phyloP scores from a whole-genome alignment of 352 stramenopile species.

The Globisporangium middletonii region DNA sequence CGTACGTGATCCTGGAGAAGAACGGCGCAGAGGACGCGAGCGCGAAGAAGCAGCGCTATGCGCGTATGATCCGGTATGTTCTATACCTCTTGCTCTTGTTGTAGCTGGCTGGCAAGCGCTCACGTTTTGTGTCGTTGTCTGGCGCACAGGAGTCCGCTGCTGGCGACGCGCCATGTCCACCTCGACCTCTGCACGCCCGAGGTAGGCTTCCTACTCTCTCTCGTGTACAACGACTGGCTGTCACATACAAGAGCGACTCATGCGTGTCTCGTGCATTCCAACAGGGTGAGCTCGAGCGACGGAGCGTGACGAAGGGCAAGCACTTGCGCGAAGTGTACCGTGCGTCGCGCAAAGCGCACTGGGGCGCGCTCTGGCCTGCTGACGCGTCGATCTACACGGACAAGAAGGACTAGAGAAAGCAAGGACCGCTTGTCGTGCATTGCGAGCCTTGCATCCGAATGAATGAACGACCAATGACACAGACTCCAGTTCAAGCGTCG shows the following conservation, averaged over 20 bases:
- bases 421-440: not conserved
- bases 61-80: conserved; percentile 53
- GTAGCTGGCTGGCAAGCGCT: not conserved
- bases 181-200: conserved; percentile 80
- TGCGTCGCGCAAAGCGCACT: conserved; percentile 76
- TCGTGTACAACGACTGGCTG: too few relatives aligned
- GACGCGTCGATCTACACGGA: conserved; percentile 55
- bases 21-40: conserved; percentile 23
- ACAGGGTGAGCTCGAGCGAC: conserved; percentile 71
- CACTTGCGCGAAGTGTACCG: conserved; percentile 75
- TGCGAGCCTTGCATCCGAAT: not conserved
- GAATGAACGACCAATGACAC: not conserved
- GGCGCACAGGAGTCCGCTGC: conserved; percentile 36
- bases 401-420: conserved; percentile 22
- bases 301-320: conserved; percentile 70
- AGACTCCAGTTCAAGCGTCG: not conserved
- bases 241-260: not conserved
- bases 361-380: conserved; percentile 67
- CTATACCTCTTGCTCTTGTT: not conserved
- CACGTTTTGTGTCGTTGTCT: not conserved
- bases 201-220: conserved; percentile 19
- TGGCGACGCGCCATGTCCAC: conserved; percentile 72
- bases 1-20: conserved; percentile 81
- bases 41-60: conserved; percentile 23
- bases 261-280: conserved; percentile 8